phyloP scores from a whole-genome alignment of 352 stramenopile species.

The Pythium coloratum region DNA sequence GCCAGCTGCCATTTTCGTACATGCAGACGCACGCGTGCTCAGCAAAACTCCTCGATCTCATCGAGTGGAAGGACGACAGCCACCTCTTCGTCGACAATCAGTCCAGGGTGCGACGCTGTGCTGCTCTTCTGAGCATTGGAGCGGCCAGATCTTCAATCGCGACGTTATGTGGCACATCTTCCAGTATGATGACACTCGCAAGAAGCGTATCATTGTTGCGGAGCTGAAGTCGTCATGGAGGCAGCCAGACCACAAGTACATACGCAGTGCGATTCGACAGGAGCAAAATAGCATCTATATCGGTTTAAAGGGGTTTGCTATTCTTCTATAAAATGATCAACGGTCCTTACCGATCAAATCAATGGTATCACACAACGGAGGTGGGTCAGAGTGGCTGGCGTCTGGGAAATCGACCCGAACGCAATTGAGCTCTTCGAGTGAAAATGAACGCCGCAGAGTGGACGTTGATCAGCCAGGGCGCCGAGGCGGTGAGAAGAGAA shows the following conservation, averaged over 20 bases:
- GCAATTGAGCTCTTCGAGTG: neutral
- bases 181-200: neutral
- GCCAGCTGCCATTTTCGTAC: neutral
- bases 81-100: neutral
- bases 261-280: neutral
- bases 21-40: neutral
- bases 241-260: neutral
- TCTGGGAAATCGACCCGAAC: neutral
- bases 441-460: conserved; percentile 45
- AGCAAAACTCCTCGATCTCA: neutral
- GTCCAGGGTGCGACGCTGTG: neutral
- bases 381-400: neutral
- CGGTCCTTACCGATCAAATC: neutral
- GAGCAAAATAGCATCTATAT: neutral
- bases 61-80: conserved; percentile 1
- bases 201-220: neutral
- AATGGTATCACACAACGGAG: neutral
- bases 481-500: conserved; percentile 56
- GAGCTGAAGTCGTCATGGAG: neutral
- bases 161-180: neutral
- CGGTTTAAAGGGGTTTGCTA: neutral
- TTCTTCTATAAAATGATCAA: too few species aligned
- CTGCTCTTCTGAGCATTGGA: neutral
- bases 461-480: conserved; percentile 77
- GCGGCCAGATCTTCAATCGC: neutral